A percentile compares a stretch with the other conserved stretches of the same genome.
These are phyloP conservation scores for Rhizophora apiculata DNA, from an alignment of 345 rosid genomes.

Conservation along the genomic window DNA sequence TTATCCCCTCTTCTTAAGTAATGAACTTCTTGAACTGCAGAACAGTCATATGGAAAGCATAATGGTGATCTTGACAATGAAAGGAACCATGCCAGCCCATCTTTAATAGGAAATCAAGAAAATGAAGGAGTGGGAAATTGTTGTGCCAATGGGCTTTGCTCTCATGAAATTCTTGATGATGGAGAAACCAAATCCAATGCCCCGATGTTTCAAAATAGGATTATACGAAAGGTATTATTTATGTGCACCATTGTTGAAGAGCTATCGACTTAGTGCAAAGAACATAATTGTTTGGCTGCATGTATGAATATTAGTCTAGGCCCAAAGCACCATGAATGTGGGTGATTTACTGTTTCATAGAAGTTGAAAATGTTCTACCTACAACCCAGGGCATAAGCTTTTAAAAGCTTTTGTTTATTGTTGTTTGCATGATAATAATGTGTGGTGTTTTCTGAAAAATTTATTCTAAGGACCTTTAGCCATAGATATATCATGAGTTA, in stretches of 20 bases:
- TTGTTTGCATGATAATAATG: too few relatives aligned
- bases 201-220: slow-evolving; percentile 33
- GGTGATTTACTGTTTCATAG: slow-evolving; percentile 6
- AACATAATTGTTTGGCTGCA: slow-evolving; percentile 11
- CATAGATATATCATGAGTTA: not conserved
- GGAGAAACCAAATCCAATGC: slow-evolving; percentile 38
- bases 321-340: slow-evolving; percentile 6
- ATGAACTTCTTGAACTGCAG: slow-evolving; percentile 41
- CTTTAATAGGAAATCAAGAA: slow-evolving; percentile 29
- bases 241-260: not conserved
- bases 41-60: slow-evolving; percentile 32
- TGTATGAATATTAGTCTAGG: slow-evolving; percentile 7
- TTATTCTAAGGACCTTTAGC: too few relatives aligned
- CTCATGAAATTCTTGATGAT: slow-evolving; percentile 81
- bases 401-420: too few relatives aligned
- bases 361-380: slow-evolving; percentile 2
- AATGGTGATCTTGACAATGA: slow-evolving; percentile 29
- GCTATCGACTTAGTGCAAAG: not conserved
- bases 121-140: slow-evolving; percentile 37
- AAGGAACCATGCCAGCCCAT: slow-evolving; percentile 34
- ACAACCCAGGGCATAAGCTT: too few relatives aligned
- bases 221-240: slow-evolving; percentile 69
- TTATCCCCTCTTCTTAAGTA: slow-evolving; percentile 14
- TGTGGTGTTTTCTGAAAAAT: too few relatives aligned
- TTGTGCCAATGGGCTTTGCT: slow-evolving; percentile 67